phyloP scores from a whole-genome alignment of 176 grass and related monocot species.

The Ananas comosus region DNA sequence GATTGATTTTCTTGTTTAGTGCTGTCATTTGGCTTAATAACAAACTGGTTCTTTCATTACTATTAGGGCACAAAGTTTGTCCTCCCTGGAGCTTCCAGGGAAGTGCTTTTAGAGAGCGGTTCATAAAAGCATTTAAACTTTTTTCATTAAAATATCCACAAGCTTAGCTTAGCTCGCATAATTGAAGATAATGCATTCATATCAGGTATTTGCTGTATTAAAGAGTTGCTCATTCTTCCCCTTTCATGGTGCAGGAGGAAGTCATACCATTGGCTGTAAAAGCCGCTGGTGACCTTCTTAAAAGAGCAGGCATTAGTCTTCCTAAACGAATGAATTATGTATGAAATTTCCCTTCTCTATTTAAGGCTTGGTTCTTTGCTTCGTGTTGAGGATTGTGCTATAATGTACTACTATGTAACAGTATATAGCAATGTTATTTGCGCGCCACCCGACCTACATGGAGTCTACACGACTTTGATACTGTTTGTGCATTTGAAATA shows the following conservation, averaged over 20 bases:
- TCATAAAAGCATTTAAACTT: no score
- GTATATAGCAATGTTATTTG: no score
- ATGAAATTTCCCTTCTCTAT: background rate
- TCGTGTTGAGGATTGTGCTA: background rate
- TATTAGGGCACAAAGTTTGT: no score
- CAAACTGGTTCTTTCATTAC: background rate
- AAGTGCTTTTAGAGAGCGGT: no score
- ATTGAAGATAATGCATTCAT: background rate
- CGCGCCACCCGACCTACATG: no score
- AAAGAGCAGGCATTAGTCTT: constrained; percentile 36
- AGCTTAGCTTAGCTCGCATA: no score
- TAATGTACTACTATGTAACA: no score
- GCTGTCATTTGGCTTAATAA: background rate
- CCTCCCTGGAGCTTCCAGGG: no score
- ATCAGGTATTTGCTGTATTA: background rate
- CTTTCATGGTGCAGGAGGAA: constrained; percentile 25
- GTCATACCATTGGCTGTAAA: constrained; percentile 21
- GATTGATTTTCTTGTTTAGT: constrained; percentile 2
- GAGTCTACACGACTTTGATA: no score
- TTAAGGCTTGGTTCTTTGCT: background rate
- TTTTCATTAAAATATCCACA: no score
- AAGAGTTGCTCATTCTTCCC: background rate
- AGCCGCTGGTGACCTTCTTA: constrained; percentile 25
- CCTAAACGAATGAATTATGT: constrained; percentile 42
- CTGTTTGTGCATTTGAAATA: no score